Evolutionary conservation across 2,329 filamentous ascomycete genomes (phyloP), one percentile per base, ranked within the genome.

Genomic region (Nigrospora sphaerica): DNA sequence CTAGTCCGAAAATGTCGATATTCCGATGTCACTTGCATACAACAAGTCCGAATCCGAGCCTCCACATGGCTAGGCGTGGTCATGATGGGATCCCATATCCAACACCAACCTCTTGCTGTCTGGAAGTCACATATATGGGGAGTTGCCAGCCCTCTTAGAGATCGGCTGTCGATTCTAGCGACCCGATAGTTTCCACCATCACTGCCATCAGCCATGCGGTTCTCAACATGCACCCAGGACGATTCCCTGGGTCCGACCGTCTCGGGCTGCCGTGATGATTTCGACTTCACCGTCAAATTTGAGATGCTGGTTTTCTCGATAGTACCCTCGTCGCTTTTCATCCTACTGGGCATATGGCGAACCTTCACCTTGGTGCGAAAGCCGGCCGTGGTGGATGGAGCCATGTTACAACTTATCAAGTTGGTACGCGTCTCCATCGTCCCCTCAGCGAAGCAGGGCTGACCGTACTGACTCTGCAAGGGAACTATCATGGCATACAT

Each of bases 241-340:
- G 54, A 55, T 37, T 54, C 63, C 18, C 63, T 74, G 17, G 72
- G 73, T 3, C 73, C 73, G 0, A 52, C 56, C 7, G 69, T 76
- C n/a, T 52, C 52, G 11, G 71, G 69, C 18, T 76, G 73, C 46
- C 68, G 72, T 11, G 65, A 60, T 43, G 66, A 72, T 47, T 77
- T 77, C 46, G 73, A 76, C 53, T 75, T 76, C 47, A 77, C 73
- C 1, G 57, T 75, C 42, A 64, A 62, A 28, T 76, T 78, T 45
- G 73, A 76, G 54, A 62, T 68, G 17, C 60, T 73, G 4, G 63
- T 75, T 42, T 62, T 77, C n/a, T 63, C 65, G 1, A 61, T 74
- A 10, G 55, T 71, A 3, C 73, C 73, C 0, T 57, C 66, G 0
- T 52, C 62, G 1, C 44, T 72, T 0, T 72, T 75, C 36, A 50